Evolutionary conservation across 1,139 yeast genomes (phyloP).

Genomic region (Scheffersomyces illinoinensis): DNA sequence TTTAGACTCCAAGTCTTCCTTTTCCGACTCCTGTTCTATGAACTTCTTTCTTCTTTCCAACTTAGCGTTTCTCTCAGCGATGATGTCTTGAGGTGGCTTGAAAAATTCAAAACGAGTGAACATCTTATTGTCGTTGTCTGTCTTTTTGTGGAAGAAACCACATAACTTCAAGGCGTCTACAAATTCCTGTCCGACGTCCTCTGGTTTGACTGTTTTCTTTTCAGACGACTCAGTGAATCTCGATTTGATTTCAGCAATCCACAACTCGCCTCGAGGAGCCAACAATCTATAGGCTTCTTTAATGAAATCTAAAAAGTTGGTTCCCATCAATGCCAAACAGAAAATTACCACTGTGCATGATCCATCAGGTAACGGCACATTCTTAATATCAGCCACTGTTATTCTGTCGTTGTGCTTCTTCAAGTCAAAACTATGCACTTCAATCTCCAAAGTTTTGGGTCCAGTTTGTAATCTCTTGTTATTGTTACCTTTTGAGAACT

Average conservation of each 20-base stretch:
- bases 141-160: constrained; percentile 86
- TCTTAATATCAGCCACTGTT: constrained; percentile 91
- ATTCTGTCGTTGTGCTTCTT: constrained; percentile 83
- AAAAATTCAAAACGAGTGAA: constrained; percentile 92
- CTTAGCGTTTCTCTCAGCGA: constrained; percentile 65
- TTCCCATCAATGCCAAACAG: constrained; percentile 96
- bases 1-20: constrained; percentile 55
- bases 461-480: constrained; percentile 27
- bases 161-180: constrained; percentile 70
- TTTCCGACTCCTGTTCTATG: constrained; percentile 66
- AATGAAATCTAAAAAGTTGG: constrained; percentile 88
- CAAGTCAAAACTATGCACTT: constrained; percentile 87
- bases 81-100: constrained; percentile 74
- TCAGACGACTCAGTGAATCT: constrained; percentile 63
- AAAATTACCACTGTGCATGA: constrained; percentile 85
- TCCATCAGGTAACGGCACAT: constrained; percentile 79
- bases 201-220: constrained; percentile 23
- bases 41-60: constrained; percentile 68
- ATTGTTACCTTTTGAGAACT: constrained; percentile 27
- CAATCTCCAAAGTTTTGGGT: constrained; percentile 44
- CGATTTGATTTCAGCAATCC: constrained; percentile 98
- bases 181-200: constrained; percentile 67
- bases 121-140: constrained; percentile 90
- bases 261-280: constrained; percentile 88
- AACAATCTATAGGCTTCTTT: constrained; percentile 85